Conservation (phyloP, 176 grass and related monocot genomes). For the Carex cristatella region DNA sequence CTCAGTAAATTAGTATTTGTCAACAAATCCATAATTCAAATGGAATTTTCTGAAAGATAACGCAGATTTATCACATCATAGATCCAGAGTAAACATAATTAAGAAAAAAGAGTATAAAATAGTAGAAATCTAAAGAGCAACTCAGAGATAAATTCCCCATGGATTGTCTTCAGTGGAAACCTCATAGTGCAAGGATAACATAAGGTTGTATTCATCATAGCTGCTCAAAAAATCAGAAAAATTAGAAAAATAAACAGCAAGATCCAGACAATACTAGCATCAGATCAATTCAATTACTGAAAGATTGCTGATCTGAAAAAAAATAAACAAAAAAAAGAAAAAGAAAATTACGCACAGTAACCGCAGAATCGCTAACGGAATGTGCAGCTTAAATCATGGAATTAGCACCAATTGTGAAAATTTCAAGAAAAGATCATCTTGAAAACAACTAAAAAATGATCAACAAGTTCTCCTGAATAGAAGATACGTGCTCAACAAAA, state of each 20-base stretch:
- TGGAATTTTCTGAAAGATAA: constrained; percentile 26
- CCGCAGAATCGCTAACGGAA: too few relatives aligned
- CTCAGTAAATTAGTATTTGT: neutral
- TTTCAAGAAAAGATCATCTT: too few relatives aligned
- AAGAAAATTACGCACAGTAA: too few relatives aligned
- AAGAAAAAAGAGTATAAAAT: neutral
- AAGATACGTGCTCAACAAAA: too few relatives aligned
- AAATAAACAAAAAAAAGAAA: too few relatives aligned
- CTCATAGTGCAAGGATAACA: constrained; percentile 35
- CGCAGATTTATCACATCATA: constrained; percentile 17
- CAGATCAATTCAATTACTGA: neutral
- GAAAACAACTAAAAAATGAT: too few relatives aligned
- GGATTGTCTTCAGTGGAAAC: constrained; percentile 19
- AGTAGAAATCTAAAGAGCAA: neutral
- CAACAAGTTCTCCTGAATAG: too few relatives aligned
- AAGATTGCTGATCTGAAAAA: too few relatives aligned
- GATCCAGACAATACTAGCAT: neutral
- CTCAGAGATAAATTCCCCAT: constrained; percentile 20
- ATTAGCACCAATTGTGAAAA: too few relatives aligned
- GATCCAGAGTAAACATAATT: neutral
- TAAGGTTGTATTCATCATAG: constrained; percentile 18
- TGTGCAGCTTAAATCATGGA: too few relatives aligned
- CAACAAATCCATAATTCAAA: neutral
- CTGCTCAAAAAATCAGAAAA: neutral
- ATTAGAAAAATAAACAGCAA: neutral